Conservation (phyloP, 345 rosid species). For the Camelina laxa region DNA sequence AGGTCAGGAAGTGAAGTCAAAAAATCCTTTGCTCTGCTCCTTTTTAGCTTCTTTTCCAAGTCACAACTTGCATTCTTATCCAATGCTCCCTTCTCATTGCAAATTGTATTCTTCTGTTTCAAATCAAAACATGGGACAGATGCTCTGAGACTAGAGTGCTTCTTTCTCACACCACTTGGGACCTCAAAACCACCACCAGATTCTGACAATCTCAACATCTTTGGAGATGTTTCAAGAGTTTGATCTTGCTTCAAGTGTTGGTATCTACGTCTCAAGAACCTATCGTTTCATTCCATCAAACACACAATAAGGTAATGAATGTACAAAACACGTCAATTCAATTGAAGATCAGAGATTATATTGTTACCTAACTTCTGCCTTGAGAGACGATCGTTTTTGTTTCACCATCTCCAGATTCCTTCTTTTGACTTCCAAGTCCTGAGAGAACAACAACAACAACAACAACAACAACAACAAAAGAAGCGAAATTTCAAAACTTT, state of each 20-base stretch:
- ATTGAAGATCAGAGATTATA: slow-evolving; percentile 30
- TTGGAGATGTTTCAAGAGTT: slow-evolving; percentile 29
- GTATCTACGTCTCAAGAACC: slow-evolving; percentile 74
- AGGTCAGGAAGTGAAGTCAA: slow-evolving; percentile 44
- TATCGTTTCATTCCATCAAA: slow-evolving; percentile 33
- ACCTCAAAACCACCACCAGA: slow-evolving; percentile 35
- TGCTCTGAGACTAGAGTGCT: slow-evolving; percentile 26
- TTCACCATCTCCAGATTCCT: slow-evolving; percentile 65
- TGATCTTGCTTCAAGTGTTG: slow-evolving; percentile 59
- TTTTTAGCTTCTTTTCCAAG: slow-evolving; percentile 50
- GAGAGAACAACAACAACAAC: slow-evolving; percentile 28
- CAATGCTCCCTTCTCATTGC: slow-evolving; percentile 42
- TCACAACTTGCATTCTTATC: slow-evolving; percentile 31
- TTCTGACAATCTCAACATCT: slow-evolving; percentile 28
- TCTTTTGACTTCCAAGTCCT: slow-evolving; percentile 70
- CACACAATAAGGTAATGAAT: slow-evolving; percentile 22
- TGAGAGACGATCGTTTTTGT: slow-evolving; percentile 52
- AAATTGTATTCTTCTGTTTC: slow-evolving; percentile 44
- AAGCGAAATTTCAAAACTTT: slow-evolving; percentile 13
- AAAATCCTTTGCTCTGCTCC: slow-evolving; percentile 39
- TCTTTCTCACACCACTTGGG: slow-evolving; percentile 42
- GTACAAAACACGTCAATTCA: background rate
- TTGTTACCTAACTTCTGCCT: slow-evolving; percentile 73
- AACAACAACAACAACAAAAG: no score
- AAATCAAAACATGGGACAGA: slow-evolving; percentile 36